Evolutionary conservation across 441 rosid genomes (phyloP).

Genomic region (Caryocar brasiliense): DNA sequence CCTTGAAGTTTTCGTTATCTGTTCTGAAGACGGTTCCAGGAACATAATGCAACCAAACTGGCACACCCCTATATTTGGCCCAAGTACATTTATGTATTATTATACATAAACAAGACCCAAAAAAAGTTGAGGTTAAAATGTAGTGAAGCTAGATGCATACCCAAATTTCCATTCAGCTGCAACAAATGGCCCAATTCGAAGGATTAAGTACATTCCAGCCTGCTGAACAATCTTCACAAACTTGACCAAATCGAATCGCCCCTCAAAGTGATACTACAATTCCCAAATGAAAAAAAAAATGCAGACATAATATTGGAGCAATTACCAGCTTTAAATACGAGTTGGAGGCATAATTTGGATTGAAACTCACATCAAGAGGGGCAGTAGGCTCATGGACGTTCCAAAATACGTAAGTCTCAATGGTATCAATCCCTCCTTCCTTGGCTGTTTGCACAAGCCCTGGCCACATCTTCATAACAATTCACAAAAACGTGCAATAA

Average conservation of each 20-base stretch:
- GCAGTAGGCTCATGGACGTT: conserved; percentile 82
- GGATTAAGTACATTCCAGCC: conserved; percentile 81
- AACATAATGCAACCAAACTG: conserved; percentile 88
- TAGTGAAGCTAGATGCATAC: conserved; percentile 22
- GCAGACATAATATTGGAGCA: neutral
- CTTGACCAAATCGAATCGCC: conserved; percentile 79
- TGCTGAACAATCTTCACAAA: conserved; percentile 76
- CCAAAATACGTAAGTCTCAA: conserved; percentile 93
- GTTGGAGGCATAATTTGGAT: neutral
- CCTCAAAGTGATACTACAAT: conserved; percentile 62
- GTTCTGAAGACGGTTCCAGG: conserved; percentile 81
- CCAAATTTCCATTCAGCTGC: conserved; percentile 97
- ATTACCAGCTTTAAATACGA: neutral
- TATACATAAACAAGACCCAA: no score
- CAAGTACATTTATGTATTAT: conserved; percentile 1
- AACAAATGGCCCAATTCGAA: conserved; percentile 86
- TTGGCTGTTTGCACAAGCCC: conserved; percentile 73
- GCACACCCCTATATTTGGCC: conserved; percentile 57
- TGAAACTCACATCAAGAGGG: no score
- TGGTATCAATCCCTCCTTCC: conserved; percentile 74
- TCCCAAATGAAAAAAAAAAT: neutral
- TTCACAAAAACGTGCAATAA: neutral
- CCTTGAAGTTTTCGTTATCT: conserved; percentile 83
- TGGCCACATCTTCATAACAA: conserved; percentile 99
- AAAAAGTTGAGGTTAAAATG: neutral